Conservation (phyloP, 2,329 filamentous ascomycete genomes). For the Cordyceps fumosorosea region DNA sequence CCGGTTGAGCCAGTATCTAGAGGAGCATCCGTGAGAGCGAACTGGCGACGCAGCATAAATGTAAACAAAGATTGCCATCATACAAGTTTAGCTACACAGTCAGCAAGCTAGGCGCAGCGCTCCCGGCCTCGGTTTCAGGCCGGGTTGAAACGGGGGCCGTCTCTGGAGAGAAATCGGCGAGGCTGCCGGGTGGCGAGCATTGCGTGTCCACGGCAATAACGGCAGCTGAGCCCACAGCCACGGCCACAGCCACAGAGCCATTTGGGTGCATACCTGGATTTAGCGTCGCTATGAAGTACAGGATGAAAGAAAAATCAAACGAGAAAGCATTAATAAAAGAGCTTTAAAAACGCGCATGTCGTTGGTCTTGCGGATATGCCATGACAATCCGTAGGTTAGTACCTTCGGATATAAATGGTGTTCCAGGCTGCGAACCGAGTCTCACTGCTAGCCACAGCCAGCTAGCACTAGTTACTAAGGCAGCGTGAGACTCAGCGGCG, state of each 20-base stretch:
- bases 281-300: background rate
- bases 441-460: background rate
- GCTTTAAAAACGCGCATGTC: background rate
- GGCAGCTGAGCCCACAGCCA: background rate
- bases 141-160: background rate
- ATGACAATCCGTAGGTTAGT: background rate
- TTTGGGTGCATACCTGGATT: background rate
- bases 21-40: background rate
- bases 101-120: background rate
- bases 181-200: background rate
- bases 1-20: slow-evolving; percentile 35
- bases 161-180: background rate
- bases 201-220: slow-evolving; percentile 7
- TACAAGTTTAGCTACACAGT: background rate
- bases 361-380: background rate
- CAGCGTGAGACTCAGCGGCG: too few species aligned
- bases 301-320: background rate
- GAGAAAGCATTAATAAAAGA: background rate
- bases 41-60: background rate
- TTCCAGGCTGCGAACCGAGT: background rate
- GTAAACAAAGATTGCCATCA: background rate
- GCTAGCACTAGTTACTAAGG: background rate
- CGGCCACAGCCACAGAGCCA: background rate
- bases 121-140: background rate
- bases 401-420: background rate